Conservation (phyloP, 176 grass and related monocot genomes). For the Eremochloa ophiuroides region DNA sequence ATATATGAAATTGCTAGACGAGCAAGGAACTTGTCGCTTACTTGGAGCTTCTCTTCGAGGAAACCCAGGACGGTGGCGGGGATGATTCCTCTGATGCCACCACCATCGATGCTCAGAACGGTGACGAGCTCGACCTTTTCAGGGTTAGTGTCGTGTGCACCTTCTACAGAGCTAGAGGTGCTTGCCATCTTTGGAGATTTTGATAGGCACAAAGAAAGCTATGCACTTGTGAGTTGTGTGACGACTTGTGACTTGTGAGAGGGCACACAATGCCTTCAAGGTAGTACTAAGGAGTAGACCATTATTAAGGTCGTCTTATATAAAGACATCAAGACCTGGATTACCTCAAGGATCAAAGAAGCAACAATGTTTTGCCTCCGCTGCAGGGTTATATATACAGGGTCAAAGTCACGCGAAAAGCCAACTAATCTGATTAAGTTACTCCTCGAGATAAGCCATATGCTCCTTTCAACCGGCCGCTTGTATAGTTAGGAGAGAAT, state of each 20-base stretch:
- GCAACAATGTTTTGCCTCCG: background rate
- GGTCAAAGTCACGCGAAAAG: background rate
- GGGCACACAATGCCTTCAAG: background rate
- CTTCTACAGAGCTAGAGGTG: slow-evolving; percentile 2
- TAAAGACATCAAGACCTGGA: background rate
- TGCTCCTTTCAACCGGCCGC: background rate
- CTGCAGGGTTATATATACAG: background rate
- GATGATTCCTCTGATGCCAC: slow-evolving; percentile 70
- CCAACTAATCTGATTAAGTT: background rate
- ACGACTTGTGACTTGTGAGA: background rate
- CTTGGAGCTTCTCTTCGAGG: slow-evolving; percentile 65
- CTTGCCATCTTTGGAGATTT: slow-evolving; percentile 22
- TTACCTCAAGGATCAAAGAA: slow-evolving; percentile 5
- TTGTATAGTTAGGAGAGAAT: background rate
- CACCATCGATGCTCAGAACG: slow-evolving; percentile 76
- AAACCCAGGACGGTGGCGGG: slow-evolving; percentile 52
- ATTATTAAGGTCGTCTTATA: background rate
- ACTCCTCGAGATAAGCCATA: no score
- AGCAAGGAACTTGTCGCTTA: slow-evolving; percentile 12
- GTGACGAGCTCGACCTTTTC: slow-evolving; percentile 49
- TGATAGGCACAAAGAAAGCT: background rate
- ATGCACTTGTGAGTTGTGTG: background rate
- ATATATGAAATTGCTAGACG: background rate
- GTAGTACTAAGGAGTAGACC: background rate
- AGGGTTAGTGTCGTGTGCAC: background rate